Percentiles rank a stretch among this genome's conserved stretches.
Evolutionary conservation across 2,329 filamentous ascomycete genomes (phyloP).

Genomic region (Parastagonospora nodorum): DNA sequence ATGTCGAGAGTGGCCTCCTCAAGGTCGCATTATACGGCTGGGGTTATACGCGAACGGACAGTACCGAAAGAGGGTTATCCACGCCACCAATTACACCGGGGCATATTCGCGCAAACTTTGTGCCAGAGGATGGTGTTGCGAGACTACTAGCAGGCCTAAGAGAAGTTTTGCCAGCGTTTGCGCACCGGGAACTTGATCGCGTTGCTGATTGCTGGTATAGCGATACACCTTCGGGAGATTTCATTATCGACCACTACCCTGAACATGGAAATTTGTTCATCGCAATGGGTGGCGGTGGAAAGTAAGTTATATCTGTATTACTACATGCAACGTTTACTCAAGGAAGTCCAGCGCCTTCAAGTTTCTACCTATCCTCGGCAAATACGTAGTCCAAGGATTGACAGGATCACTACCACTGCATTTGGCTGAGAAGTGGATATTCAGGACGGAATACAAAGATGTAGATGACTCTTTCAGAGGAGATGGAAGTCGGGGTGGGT

Average conservation of each 20-base stretch:
- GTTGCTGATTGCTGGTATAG: slow-evolving; percentile 77
- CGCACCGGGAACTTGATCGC: slow-evolving; percentile 63
- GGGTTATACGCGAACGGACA: slow-evolving; percentile 57
- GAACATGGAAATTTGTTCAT: slow-evolving; percentile 63
- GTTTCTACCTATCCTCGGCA: slow-evolving; percentile 23
- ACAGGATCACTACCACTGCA: slow-evolving; percentile 4
- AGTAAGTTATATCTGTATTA: slow-evolving; percentile 39
- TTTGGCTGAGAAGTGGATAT: slow-evolving; percentile 11
- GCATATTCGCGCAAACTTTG: slow-evolving; percentile 42
- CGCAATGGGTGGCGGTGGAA: slow-evolving; percentile 67
- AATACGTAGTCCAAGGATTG: slow-evolving; percentile 11
- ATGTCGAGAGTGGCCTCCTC: slow-evolving; percentile 57
- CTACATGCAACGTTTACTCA: background rate
- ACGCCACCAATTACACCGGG: too few species aligned
- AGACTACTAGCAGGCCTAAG: slow-evolving; percentile 7
- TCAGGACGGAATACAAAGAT: slow-evolving; percentile 8
- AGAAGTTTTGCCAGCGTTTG: slow-evolving; percentile 45
- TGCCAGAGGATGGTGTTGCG: slow-evolving; percentile 16
- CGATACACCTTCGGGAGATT: slow-evolving; percentile 73
- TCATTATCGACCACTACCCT: slow-evolving; percentile 73
- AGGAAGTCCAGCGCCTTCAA: slow-evolving; percentile 22
- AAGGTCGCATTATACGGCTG: slow-evolving; percentile 73
- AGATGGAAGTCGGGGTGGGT: slow-evolving; percentile 18
- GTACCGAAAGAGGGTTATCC: too few species aligned
- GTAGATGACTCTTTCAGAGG: slow-evolving; percentile 7